phyloP scores from a whole-genome alignment of 2,329 filamentous ascomycete genomes.

The Fusarium kyushuense region DNA sequence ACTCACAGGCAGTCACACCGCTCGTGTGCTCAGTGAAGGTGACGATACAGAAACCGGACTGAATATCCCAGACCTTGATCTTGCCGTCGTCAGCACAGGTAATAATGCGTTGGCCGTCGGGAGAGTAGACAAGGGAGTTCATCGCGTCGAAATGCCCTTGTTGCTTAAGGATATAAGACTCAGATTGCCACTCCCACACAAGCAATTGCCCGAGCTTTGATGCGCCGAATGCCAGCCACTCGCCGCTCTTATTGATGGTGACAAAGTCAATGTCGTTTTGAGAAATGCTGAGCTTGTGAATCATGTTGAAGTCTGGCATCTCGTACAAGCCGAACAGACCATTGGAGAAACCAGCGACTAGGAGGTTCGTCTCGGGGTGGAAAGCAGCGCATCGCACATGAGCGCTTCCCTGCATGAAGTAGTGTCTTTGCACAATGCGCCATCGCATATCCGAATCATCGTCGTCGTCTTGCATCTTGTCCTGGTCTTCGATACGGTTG shows the following conservation, averaged over 20 bases:
- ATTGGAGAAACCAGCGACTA: conserved; percentile 97
- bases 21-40: conserved; percentile 98
- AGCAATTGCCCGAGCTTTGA: conserved; percentile 95
- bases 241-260: conserved; percentile 91
- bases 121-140: conserved; percentile 92
- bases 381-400: conserved; percentile 91
- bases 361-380: conserved; percentile 85
- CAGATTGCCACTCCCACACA: conserved; percentile 99
- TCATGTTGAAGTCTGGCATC: conserved; percentile 93
- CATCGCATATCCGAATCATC: conserved; percentile 79
- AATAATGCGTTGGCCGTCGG: conserved; percentile 91
- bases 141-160: conserved; percentile 97
- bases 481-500: conserved; percentile 66
- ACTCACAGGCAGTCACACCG: conserved; percentile 93
- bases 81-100: conserved; percentile 97
- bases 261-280: conserved; percentile 97
- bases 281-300: conserved; percentile 92
- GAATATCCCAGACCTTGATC: conserved; percentile 97
- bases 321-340: conserved; percentile 95
- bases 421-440: conserved; percentile 91
- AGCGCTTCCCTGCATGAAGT: conserved; percentile 91
- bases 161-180: conserved; percentile 98
- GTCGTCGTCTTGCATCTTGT: conserved; percentile 70
- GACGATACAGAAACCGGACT: conserved; percentile 96
- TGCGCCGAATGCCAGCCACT: conserved; percentile 97